Evolutionary conservation across 257 asterid genomes (phyloP).

Genomic region (Lavandula angustifolia): DNA sequence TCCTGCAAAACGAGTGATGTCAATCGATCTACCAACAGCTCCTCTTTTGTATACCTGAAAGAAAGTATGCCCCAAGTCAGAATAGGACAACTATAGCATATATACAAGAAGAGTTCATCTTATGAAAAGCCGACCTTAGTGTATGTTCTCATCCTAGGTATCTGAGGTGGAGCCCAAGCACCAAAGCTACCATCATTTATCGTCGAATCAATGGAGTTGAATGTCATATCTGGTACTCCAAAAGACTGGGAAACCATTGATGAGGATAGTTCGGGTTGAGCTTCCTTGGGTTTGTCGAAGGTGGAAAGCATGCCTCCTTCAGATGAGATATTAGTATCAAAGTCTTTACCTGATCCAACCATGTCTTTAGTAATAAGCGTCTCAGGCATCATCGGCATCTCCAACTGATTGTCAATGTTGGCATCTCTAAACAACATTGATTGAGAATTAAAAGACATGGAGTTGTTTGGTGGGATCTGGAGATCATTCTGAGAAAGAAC

Average conservation of each 20-base stretch:
- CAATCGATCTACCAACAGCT: conserved; percentile 97
- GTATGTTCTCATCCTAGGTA: conserved; percentile 79
- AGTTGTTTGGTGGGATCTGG: conserved; percentile 55
- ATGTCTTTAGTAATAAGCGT: conserved; percentile 54
- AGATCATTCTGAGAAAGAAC: conserved; percentile 77
- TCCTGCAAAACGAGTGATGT: conserved; percentile 79
- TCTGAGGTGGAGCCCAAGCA: conserved; percentile 81
- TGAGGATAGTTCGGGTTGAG: conserved; percentile 81
- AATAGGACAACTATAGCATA: not conserved
- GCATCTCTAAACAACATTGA: conserved; percentile 66
- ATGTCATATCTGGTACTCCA: conserved; percentile 90
- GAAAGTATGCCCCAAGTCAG: conserved; percentile 32
- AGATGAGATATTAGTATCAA: conserved; percentile 48
- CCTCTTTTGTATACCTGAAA: conserved; percentile 93
- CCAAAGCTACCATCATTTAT: conserved; percentile 68
- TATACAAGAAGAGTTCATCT: not conserved
- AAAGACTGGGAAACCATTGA: conserved; percentile 95
- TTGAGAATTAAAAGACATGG: conserved; percentile 75
- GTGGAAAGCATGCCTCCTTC: conserved; percentile 67
- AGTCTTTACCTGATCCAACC: conserved; percentile 63
- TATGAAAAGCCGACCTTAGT: conserved; percentile 64
- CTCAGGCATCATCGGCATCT: conserved; percentile 67
- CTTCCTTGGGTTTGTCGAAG: conserved; percentile 67
- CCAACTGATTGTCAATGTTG: conserved; percentile 61
- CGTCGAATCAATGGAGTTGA: conserved; percentile 79